Conservation (phyloP, 139 green algal genomes). For the Raphidocelis subcapitata region DNA sequence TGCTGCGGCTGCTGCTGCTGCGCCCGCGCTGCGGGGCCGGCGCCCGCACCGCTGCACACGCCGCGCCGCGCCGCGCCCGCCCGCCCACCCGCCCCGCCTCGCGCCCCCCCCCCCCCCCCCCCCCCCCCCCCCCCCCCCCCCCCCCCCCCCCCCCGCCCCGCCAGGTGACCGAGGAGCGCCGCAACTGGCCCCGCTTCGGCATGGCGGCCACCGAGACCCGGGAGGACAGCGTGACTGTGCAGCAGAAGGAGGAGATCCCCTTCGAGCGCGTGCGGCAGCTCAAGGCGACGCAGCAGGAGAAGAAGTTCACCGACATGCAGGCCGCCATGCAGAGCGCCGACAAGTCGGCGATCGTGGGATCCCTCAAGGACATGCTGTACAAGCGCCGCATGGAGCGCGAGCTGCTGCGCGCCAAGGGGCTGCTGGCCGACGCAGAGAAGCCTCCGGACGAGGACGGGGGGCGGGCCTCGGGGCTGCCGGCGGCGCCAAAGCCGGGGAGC, state of each 20-base stretch:
- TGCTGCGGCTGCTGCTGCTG: slow-evolving; percentile 2
- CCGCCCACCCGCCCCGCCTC: too few species aligned
- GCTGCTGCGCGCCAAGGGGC: slow-evolving; percentile 78
- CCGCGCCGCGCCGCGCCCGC: too few species aligned
- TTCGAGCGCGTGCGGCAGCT: slow-evolving; percentile 80
- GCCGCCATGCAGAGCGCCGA: slow-evolving; percentile 52
- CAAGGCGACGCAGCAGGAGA: slow-evolving; percentile 86
- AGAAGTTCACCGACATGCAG: slow-evolving; percentile 81
- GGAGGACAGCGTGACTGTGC: slow-evolving; percentile 81
- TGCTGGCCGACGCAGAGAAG: slow-evolving; percentile 73
- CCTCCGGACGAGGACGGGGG: slow-evolving; percentile 73
- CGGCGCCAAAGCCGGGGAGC: slow-evolving; percentile 60
- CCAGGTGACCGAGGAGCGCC: slow-evolving; percentile 67
- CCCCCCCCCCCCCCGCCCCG: neutral
- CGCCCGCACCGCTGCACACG: too few species aligned
- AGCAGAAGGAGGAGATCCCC: slow-evolving; percentile 88
- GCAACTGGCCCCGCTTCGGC: slow-evolving; percentile 88
- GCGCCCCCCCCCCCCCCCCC: too few species aligned
- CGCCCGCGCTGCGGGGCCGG: neutral
- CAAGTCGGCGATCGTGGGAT: slow-evolving; percentile 38
- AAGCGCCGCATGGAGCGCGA: slow-evolving; percentile 90
- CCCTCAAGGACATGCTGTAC: slow-evolving; percentile 87
- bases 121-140: too few species aligned
- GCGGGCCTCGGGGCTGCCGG: slow-evolving; percentile 3
- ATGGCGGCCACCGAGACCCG: slow-evolving; percentile 84